These are phyloP conservation scores for Phlebiopsis gigantea DNA, from an alignment of 768 basidiomycete genomes.

Conservation along the genomic window DNA sequence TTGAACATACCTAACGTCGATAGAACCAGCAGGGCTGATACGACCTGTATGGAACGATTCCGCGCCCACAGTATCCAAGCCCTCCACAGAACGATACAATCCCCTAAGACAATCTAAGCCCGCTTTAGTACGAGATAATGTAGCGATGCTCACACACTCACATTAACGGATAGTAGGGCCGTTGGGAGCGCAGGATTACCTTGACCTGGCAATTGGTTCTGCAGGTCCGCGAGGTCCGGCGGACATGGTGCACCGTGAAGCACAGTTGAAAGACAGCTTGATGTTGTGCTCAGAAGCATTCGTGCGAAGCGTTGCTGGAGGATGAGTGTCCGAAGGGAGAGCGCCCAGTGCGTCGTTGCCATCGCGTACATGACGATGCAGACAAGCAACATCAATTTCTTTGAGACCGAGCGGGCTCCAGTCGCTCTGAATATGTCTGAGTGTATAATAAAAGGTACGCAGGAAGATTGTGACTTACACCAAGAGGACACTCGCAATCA, in stretches of 20 bases:
- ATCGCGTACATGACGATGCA: background rate
- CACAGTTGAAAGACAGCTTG: background rate
- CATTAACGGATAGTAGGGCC: background rate
- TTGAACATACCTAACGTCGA: background rate
- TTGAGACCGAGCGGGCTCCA: background rate
- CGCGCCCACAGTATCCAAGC: background rate
- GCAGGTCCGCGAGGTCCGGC: background rate
- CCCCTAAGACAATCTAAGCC: background rate
- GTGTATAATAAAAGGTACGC: no score
- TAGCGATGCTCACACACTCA: background rate
- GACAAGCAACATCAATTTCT: background rate
- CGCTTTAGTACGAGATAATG: background rate
- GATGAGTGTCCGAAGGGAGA: background rate
- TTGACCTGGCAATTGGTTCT: background rate
- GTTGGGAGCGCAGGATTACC: background rate
- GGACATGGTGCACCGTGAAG: background rate
- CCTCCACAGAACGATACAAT: background rate
- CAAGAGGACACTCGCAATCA: background rate
- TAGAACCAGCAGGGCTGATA: background rate
- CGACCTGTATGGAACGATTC: background rate
- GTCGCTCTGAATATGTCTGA: background rate
- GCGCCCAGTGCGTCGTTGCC: background rate
- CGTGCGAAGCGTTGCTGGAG: background rate
- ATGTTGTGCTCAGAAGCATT: background rate
- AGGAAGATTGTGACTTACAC: background rate